phyloP scores from a whole-genome alignment of 306 rosid species.

The Cucurbita ficifolia region DNA sequence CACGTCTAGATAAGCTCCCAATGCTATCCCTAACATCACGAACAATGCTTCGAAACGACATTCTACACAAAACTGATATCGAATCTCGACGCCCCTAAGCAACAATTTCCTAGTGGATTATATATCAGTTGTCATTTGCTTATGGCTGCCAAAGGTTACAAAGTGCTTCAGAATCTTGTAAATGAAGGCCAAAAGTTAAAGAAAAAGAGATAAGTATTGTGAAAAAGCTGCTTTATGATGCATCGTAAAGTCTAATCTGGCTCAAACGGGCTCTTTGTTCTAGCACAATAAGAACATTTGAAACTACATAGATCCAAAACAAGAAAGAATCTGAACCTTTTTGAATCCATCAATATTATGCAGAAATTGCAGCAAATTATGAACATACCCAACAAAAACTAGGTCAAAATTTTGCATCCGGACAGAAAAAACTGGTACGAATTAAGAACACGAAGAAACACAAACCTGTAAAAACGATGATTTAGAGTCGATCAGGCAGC shows the following conservation, averaged over 20 bases:
- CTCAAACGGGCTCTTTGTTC: not conserved
- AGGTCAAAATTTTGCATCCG: not conserved
- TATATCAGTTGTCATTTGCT: not conserved
- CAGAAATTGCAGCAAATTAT: not conserved
- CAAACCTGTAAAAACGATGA: constrained; percentile 3
- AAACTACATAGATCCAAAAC: not conserved
- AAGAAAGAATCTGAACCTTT: not conserved
- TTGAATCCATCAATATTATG: not conserved
- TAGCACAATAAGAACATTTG: not conserved
- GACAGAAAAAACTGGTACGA: not conserved
- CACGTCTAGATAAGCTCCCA: constrained; percentile 78
- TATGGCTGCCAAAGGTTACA: constrained; percentile 3
- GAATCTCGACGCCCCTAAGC: not conserved
- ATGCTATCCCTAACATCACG: constrained; percentile 83
- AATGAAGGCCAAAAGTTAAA: constrained; percentile 10
- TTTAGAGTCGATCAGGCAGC: not conserved
- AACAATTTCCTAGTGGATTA: not conserved
- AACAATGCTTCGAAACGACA: constrained; percentile 91
- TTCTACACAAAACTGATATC: constrained; percentile 6
- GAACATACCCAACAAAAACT: not conserved
- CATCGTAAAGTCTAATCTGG: constrained; percentile 5
- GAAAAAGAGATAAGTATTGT: not conserved
- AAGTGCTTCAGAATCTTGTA: constrained; percentile 2
- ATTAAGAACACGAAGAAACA: not conserved
- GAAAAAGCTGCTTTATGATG: constrained; percentile 9